Evolutionary conservation across 192 early-diverging fungal species (phyloP), one percentile per base, ranked within the genome.

Genomic region (Rhizophagus sp.): DNA sequence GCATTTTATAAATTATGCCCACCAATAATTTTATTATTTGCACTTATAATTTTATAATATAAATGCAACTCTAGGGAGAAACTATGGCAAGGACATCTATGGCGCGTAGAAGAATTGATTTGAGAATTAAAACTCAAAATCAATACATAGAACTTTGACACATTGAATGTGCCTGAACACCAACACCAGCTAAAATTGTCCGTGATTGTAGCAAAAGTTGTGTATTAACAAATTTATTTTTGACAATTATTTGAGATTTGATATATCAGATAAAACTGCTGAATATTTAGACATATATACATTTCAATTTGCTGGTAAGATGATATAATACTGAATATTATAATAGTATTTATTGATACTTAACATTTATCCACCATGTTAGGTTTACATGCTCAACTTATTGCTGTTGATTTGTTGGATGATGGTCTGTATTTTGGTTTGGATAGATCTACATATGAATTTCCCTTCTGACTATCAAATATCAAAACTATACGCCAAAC

Each of bases 401-500:
- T 79, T 41, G 77, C 63, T 24, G 15, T 79, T 7, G 77, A 79
- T 62, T 27, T 79, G 10, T 66, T 79, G 47, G 77, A 79, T 6
- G n/a, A 79, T 5, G 65, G 77, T 34, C 77, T 79, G 9, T 79
- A 79, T 49, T 79, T 79, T 69, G 65, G 77, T 5, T 68, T 79
- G 3, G 77, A 79, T 2, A 65, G 77, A 33, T 36, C 41, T 24
- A 12, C 39, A 4, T 79, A 69, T 69, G 30, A 39, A 30, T 68
- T 79, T 69, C 77, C 64, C 2, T 12, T 1, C 0, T 15, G 13
- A 13, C 13, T 50, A 12, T 17, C 13, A 17, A 50, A 50, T 50
- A 50, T 50, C 10, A 50, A 50, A 50, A 7, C 41, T 44, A 7
- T 44, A 1, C 8, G 41, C 41, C 41, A 44, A 9, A 44, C 41